These are phyloP conservation scores for Pythium brachiatum DNA, from an alignment of 352 stramenopile genomes.

Conservation along the genomic window DNA sequence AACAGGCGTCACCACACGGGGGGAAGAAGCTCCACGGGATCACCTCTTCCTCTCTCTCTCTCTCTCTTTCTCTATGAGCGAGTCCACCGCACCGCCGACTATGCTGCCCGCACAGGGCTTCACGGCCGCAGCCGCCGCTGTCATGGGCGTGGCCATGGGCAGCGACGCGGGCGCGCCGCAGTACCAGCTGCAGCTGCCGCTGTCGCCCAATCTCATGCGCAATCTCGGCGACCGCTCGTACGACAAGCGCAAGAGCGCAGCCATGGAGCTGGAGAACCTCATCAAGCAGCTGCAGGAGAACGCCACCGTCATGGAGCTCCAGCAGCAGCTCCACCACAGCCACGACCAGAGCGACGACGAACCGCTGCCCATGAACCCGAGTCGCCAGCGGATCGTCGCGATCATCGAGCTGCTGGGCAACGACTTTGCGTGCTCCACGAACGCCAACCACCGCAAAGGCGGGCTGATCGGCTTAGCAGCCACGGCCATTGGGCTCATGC, in stretches of 20 bases:
- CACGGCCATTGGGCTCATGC: conserved; percentile 96
- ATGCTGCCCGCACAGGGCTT: conserved; percentile 22
- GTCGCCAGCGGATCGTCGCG: conserved; percentile 83
- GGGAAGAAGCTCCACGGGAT: background rate
- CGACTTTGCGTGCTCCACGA: conserved; percentile 98
- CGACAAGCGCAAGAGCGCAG: conserved; percentile 99
- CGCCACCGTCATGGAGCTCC: conserved; percentile 72
- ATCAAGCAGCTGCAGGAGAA: conserved; percentile 97
- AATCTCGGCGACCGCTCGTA: conserved; percentile 97
- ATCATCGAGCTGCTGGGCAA: conserved; percentile 97
- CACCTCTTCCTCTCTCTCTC: too few species aligned
- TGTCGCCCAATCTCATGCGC: conserved; percentile 76
- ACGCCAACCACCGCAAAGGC: conserved; percentile 98
- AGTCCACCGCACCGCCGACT: conserved; percentile 3
- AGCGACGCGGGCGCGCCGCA: conserved; percentile 29
- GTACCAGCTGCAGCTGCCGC: conserved; percentile 60
- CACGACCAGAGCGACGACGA: background rate
- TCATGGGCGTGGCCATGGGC: conserved; percentile 57
- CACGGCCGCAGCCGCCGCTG: conserved; percentile 45
- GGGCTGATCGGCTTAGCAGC: conserved; percentile 98
- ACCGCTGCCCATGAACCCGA: conserved; percentile 36
- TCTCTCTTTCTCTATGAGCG: conserved; percentile 18
- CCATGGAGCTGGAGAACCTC: conserved; percentile 98
- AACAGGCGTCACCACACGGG: background rate
- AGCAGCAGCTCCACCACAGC: conserved; percentile 55